Conservation (phyloP, 352 stramenopile genomes). For the Globisporangium okanoganense region DNA sequence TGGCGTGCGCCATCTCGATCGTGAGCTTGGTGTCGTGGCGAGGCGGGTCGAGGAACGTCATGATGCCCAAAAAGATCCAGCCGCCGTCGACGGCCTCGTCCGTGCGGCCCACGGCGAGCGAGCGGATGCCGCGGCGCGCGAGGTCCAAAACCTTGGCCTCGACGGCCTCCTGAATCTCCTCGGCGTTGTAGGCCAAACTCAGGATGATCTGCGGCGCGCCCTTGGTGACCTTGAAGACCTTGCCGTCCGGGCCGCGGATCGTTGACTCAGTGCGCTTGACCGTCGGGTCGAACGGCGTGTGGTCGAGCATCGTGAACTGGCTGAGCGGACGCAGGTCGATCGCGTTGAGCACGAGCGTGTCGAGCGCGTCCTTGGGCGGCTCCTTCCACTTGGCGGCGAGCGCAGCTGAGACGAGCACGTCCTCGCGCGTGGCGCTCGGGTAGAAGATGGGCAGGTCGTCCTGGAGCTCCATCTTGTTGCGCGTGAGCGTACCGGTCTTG, state of each 20-base stretch:
- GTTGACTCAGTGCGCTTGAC: constrained; percentile 93
- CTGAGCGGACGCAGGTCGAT: constrained; percentile 83
- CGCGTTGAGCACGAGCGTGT: constrained; percentile 89
- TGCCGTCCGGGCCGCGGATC: constrained; percentile 68
- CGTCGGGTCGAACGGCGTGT: constrained; percentile 78
- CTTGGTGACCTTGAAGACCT: constrained; percentile 93
- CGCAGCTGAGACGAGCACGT: constrained; percentile 89
- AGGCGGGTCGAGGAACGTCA: constrained; percentile 95
- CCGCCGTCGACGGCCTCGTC: constrained; percentile 60
- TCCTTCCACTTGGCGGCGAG: constrained; percentile 95
- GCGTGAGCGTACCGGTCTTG: constrained; percentile 95
- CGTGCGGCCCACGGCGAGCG: constrained; percentile 83
- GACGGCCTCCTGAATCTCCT: constrained; percentile 81
- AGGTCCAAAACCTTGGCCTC: constrained; percentile 89
- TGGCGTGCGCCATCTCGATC: constrained; percentile 87
- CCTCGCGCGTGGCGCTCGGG: constrained; percentile 70
- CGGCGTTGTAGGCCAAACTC: constrained; percentile 62
- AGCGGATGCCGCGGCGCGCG: constrained; percentile 83
- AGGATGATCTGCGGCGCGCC: constrained; percentile 93
- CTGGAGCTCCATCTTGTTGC: constrained; percentile 94
- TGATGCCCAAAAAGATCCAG: constrained; percentile 94
- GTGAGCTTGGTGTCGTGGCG: constrained; percentile 93
- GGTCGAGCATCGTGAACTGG: constrained; percentile 79
- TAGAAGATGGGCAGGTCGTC: constrained; percentile 89
- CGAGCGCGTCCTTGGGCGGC: constrained; percentile 89